Evolutionary conservation across 2,329 filamentous ascomycete species (phyloP), one percentile per base, ranked within the genome.

Genomic region (Colletotrichum nymphaeae): DNA sequence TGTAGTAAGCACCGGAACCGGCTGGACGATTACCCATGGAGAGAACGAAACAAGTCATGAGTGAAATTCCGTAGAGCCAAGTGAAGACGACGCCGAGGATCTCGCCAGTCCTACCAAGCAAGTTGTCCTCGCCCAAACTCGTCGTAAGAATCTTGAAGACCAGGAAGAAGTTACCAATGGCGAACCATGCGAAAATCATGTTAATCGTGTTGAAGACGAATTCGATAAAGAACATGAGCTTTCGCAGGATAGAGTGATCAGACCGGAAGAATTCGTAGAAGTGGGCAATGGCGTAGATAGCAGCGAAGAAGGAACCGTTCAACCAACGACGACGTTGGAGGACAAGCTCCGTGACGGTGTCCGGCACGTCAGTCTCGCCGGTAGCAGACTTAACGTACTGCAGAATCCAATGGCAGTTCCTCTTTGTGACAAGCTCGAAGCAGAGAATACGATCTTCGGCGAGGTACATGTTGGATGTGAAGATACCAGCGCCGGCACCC

Each of bases 141-240:
- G 92, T 93, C 1, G 96, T 98, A 76, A 99, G 87, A 81, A 99
- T 98, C 83, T 95, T 95, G 87, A 99, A 99, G 77, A 99, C 96
- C 80, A 99, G 86, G 89, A 98, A 99, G 89, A 99, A 99, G 86
- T 99, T 99, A 80, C 97, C 94, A 80, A 98, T 97, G 78, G 93
- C 95, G 81, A 99, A 98, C 97, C 97, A 99, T 66, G 97, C 95
- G 82, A 98, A 99, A 80, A 99, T 89, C 94, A 98, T 98, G 88
- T 94, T 97, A 83, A 96, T 89, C 1, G 95, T 97, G 83, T 98
- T 95, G 86, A 98, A 99, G 77, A 93, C 86, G 82, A 98, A 98
- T 81, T 99, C 97, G 77, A 98, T 84, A 78, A 98, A 90, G 83
- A 99, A 94, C 88, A 94, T 94, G 73, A 96, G 86, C 83, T 98